A percentile compares a stretch with the other conserved stretches of the same genome.
Evolutionary conservation across 257 asterid species (phyloP).

Genomic region (Nicotiana tabacum): DNA sequence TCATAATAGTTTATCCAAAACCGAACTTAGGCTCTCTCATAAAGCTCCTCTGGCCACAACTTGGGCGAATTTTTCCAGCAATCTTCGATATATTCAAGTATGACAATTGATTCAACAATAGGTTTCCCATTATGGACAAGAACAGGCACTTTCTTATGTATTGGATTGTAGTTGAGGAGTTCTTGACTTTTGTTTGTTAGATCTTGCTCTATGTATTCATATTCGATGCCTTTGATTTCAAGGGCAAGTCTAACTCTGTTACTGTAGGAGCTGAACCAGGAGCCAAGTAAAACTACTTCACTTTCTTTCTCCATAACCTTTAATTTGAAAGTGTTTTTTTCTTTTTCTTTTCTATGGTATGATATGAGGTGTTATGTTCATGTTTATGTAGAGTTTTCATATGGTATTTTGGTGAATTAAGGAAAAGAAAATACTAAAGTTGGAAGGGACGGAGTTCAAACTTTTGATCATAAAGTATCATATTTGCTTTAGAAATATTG

Average conservation of each 20-base stretch:
- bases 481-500: not conserved
- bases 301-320: slow-evolving; percentile 28
- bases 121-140: not conserved
- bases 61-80: slow-evolving; percentile 20
- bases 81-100: slow-evolving; percentile 27
- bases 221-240: slow-evolving; percentile 37
- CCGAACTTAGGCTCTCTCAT: slow-evolving; percentile 20
- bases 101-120: not conserved
- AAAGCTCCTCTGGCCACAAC: slow-evolving; percentile 27
- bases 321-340: not conserved
- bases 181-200: slow-evolving; percentile 21
- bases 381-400: not conserved
- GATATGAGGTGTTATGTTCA: not conserved
- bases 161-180: not conserved
- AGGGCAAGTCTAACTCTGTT: slow-evolving; percentile 38
- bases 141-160: not conserved
- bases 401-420: not conserved
- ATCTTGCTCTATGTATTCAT: slow-evolving; percentile 33
- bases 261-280: slow-evolving; percentile 29
- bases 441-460: not conserved
- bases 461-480: not conserved
- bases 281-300: slow-evolving; percentile 25
- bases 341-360: not conserved
- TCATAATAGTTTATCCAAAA: slow-evolving; percentile 31
- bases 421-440: not conserved